Conservation (phyloP, 106 monocot genomes). For the Allium cepa region DNA sequence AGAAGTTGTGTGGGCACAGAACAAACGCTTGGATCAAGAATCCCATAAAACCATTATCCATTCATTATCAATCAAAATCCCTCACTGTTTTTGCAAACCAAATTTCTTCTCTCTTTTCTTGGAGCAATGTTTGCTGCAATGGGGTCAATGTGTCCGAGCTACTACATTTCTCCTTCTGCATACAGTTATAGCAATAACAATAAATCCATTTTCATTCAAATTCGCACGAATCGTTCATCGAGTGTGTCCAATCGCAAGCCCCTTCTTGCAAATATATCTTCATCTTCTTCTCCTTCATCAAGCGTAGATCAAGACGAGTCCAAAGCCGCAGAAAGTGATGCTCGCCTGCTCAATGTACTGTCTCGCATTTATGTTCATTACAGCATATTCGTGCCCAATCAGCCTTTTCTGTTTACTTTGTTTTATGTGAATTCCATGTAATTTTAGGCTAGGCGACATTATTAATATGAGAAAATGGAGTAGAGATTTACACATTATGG, state of each 20-base stretch:
- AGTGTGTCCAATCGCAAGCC: background rate
- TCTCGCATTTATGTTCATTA: no score
- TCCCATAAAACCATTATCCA: background rate
- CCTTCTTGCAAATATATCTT: no score
- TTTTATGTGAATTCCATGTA: background rate
- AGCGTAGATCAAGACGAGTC: conserved; percentile 4
- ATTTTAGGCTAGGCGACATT: no score
- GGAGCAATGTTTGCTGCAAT: background rate
- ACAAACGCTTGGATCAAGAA: background rate
- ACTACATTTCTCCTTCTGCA: background rate
- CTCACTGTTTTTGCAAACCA: background rate
- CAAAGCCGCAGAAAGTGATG: background rate
- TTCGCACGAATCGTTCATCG: background rate
- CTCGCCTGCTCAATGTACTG: conserved; percentile 13
- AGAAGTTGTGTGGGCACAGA: background rate
- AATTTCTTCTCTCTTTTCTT: background rate
- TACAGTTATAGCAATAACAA: background rate
- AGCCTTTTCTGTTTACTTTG: no score
- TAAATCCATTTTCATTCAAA: background rate
- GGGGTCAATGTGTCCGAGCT: conserved; percentile 2
- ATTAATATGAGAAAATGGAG: no score
- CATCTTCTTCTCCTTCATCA: background rate
- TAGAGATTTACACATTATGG: no score
- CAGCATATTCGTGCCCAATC: no score
- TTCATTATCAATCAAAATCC: background rate